These are phyloP conservation scores for Phytophthora podocarpi DNA, from an alignment of 352 stramenopile species.

Conservation along the genomic window DNA sequence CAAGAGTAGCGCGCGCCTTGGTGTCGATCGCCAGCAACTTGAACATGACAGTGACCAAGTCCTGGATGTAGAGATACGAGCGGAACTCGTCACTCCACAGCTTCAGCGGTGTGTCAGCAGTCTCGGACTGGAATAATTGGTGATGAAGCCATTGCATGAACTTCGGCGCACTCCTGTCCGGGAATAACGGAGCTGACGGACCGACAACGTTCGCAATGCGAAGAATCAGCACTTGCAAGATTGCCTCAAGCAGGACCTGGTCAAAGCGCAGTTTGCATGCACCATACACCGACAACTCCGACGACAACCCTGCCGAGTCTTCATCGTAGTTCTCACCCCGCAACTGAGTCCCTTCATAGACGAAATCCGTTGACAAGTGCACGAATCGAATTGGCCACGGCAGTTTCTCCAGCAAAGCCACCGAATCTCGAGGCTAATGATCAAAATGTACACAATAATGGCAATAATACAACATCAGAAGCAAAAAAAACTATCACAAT, in stretches of 20 bases:
- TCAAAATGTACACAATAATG: not conserved
- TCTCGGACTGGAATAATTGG: conserved; percentile 39
- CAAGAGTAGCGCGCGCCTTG: conserved; percentile 5
- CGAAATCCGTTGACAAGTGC: conserved; percentile 78
- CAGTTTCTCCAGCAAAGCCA: conserved; percentile 35
- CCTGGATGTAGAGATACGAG: conserved; percentile 61
- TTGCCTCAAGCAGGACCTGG: conserved; percentile 29
- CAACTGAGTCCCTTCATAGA: conserved; percentile 48
- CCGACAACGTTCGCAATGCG: conserved; percentile 74
- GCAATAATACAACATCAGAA: not conserved
- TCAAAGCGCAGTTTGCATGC: conserved; percentile 61
- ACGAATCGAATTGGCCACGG: conserved; percentile 41
- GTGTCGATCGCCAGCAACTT: conserved; percentile 18
- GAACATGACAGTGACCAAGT: conserved; percentile 52
- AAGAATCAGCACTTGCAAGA: conserved; percentile 38
- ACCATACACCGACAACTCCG: conserved; percentile 50
- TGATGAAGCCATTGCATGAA: conserved; percentile 71
- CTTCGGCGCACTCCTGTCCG: conserved; percentile 42
- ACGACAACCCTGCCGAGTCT: conserved; percentile 21
- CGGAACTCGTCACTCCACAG: conserved; percentile 72
- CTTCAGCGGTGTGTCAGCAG: conserved; percentile 25
- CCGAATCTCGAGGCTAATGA: conserved; percentile 39
- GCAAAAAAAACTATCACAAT: not conserved
- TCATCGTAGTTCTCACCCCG: conserved; percentile 43
- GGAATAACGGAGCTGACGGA: conserved; percentile 43